Evolutionary conservation across 2,329 filamentous ascomycete genomes (phyloP).

Genomic region (Daldinia eschscholtzii): DNA sequence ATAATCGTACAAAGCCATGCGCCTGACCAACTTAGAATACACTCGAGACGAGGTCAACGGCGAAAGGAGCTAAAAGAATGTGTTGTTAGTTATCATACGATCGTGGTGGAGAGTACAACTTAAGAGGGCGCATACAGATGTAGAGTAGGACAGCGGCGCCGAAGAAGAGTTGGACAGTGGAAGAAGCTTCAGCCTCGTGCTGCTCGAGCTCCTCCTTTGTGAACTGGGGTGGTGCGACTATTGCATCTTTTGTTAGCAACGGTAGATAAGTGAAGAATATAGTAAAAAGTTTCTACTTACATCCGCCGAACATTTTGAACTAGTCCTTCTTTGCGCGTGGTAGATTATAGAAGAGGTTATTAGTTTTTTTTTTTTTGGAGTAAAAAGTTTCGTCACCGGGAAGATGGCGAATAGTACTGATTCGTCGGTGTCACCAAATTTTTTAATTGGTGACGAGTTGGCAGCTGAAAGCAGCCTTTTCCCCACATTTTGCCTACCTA

Average conservation of each 20-base stretch:
- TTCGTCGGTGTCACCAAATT: conserved; percentile 17
- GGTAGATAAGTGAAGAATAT: not conserved
- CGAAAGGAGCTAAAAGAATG: conserved; percentile 65
- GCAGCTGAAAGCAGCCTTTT: conserved; percentile 30
- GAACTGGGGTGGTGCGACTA: conserved; percentile 69
- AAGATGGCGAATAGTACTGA: conserved; percentile 13
- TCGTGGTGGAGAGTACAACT: not conserved
- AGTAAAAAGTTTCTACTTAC: conserved; percentile 27
- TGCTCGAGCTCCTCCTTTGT: conserved; percentile 77
- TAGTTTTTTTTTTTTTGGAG: conserved; percentile 16
- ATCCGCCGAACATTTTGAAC: conserved; percentile 49
- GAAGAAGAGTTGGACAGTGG: conserved; percentile 75
- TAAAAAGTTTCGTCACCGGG: not conserved
- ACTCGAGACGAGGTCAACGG: conserved; percentile 65
- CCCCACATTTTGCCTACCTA: conserved; percentile 9
- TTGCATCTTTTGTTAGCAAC: conserved; percentile 15
- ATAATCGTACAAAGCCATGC: conserved; percentile 21
- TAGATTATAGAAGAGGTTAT: conserved; percentile 4
- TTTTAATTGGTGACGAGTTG: conserved; percentile 32
- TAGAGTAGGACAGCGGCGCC: conserved; percentile 78
- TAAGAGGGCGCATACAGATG: conserved; percentile 71
- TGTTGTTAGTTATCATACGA: conserved; percentile 11
- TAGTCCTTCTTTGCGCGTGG: not conserved
- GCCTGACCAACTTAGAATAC: conserved; percentile 47
- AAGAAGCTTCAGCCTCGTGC: conserved; percentile 75